phyloP scores from a whole-genome alignment of 176 grass and related monocot genomes.

The Hyparrhenia diplandra region DNA sequence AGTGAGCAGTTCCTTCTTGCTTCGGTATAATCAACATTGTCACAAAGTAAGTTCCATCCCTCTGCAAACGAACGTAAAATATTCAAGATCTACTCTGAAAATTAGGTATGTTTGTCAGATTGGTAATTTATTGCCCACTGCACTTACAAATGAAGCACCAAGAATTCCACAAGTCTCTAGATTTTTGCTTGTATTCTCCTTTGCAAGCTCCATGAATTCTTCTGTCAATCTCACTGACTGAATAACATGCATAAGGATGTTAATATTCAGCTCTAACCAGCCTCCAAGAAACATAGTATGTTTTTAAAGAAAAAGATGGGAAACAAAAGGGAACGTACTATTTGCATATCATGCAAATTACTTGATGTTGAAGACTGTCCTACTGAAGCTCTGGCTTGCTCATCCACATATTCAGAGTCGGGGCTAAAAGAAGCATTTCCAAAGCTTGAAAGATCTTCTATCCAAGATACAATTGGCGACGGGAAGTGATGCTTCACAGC shows the following conservation, averaged over 20 bases:
- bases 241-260: conserved; percentile 22
- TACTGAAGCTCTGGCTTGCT: conserved; percentile 32
- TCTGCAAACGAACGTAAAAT: conserved; percentile 46
- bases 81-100: conserved; percentile 14
- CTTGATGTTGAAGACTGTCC: conserved; percentile 57
- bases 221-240: conserved; percentile 86
- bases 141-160: conserved; percentile 88
- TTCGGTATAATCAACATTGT: conserved; percentile 91
- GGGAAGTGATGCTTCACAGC: conserved; percentile 72
- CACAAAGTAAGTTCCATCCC: conserved; percentile 74
- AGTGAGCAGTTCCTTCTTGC: conserved; percentile 89
- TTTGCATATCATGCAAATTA: conserved; percentile 71
- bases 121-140: background rate
- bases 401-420: conserved; percentile 37
- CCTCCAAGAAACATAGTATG: background rate
- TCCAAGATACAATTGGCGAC: conserved; percentile 78
- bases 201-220: conserved; percentile 96
- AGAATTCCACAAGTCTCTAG: conserved; percentile 93
- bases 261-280: background rate
- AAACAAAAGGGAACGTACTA: conserved; percentile 48
- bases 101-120: background rate
- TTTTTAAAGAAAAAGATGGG: background rate
- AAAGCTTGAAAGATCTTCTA: conserved; percentile 64
- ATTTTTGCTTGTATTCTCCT: conserved; percentile 86
- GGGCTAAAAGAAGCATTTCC: conserved; percentile 44